These are phyloP conservation scores for Aureobasidium sp. DNA, from an alignment of 2,329 filamentous ascomycete genomes.

Conservation along the genomic window DNA sequence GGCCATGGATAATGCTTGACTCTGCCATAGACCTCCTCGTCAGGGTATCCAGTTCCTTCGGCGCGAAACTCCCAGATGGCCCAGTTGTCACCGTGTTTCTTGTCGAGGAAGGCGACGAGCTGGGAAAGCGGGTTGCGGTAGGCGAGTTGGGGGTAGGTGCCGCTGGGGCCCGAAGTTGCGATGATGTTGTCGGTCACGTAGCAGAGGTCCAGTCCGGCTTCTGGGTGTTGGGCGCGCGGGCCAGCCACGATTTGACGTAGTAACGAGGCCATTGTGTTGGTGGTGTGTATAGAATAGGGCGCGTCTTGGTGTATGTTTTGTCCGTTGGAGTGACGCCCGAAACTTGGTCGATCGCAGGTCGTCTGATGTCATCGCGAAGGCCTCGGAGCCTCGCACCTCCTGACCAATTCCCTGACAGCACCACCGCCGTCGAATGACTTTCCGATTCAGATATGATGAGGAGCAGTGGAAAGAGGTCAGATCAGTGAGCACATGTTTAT, in stretches of 20 bases:
- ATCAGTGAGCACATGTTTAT: neutral
- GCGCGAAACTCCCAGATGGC: conserved; percentile 97
- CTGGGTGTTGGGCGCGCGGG: conserved; percentile 73
- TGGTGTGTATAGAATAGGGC: neutral
- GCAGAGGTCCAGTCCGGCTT: conserved; percentile 86
- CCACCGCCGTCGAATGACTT: neutral
- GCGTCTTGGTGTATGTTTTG: neutral
- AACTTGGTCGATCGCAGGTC: neutral
- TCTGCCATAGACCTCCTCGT: conserved; percentile 76
- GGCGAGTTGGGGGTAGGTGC: conserved; percentile 81
- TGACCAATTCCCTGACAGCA: neutral
- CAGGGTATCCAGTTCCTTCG: conserved; percentile 92
- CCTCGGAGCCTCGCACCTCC: neutral
- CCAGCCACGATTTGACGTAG: conserved; percentile 88
- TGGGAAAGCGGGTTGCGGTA: conserved; percentile 90
- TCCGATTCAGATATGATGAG: neutral
- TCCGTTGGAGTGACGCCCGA: neutral
- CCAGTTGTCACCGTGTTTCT: conserved; percentile 77
- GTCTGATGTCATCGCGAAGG: neutral
- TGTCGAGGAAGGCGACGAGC: conserved; percentile 80
- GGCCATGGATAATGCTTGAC: conserved; percentile 93
- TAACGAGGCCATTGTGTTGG: conserved; percentile 53
- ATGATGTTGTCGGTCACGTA: conserved; percentile 82
- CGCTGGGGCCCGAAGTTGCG: conserved; percentile 77
- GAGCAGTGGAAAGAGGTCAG: neutral